Evolutionary conservation across 2,329 filamentous ascomycete species (phyloP).

Genomic region (Zymoseptoria crescenta): DNA sequence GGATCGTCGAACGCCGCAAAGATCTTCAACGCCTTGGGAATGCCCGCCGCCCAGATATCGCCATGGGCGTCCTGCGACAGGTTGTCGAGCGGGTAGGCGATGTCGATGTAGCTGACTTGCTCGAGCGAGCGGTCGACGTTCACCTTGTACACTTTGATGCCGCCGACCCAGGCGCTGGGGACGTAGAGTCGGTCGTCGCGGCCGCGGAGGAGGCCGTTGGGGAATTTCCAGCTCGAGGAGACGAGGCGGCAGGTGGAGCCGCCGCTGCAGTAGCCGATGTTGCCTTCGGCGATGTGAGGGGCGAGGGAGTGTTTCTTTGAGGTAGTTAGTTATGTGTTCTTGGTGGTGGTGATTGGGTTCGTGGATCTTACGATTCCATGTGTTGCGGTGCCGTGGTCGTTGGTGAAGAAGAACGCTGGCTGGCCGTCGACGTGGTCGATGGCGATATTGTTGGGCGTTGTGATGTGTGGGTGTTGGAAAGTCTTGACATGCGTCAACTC

Average conservation of each 20-base stretch:
- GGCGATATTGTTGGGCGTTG: slow-evolving; percentile 18
- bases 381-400: slow-evolving; percentile 18
- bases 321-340: not conserved
- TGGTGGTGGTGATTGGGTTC: not conserved
- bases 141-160: slow-evolving; percentile 12
- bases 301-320: slow-evolving; percentile 7
- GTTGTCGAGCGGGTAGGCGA: slow-evolving; percentile 16
- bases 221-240: slow-evolving; percentile 8
- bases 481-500: slow-evolving; percentile 7
- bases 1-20: slow-evolving; percentile 13
- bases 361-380: slow-evolving; percentile 4
- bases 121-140: slow-evolving; percentile 3
- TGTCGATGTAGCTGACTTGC: slow-evolving; percentile 7
- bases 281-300: slow-evolving; percentile 12
- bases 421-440: slow-evolving; percentile 1
- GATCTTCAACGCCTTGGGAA: slow-evolving; percentile 9
- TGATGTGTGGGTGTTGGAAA: slow-evolving; percentile 11
- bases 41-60: slow-evolving; percentile 13
- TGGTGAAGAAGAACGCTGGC: slow-evolving; percentile 16
- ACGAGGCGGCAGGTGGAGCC: slow-evolving; percentile 7
- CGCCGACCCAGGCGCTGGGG: slow-evolving; percentile 11
- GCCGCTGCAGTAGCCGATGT: slow-evolving; percentile 13
- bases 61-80: slow-evolving; percentile 15
- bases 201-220: slow-evolving; percentile 14
- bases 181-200: slow-evolving; percentile 13